Percentiles rank a stretch among this genome's conserved stretches.
phyloP scores from a whole-genome alignment of 805 yeast species.

The Candida piceae region DNA sequence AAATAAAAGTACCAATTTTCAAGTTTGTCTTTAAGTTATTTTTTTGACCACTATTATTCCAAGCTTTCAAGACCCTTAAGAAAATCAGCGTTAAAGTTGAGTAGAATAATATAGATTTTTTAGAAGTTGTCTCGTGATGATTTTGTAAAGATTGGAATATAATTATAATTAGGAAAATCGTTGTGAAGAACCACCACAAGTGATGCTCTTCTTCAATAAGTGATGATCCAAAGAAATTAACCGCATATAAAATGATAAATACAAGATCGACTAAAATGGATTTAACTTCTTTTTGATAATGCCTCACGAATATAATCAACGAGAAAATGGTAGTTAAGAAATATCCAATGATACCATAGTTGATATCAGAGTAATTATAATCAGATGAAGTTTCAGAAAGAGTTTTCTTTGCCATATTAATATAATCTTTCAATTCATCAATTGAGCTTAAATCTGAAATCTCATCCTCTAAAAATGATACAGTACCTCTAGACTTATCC shows the following conservation, averaged over 20 bases:
- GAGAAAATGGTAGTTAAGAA: constrained; percentile 28
- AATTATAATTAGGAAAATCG: constrained; percentile 27
- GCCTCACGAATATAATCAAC: constrained; percentile 18
- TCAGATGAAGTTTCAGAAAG: constrained; percentile 64
- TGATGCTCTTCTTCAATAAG: constrained; percentile 95
- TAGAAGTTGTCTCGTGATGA: constrained; percentile 8
- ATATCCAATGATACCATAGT: constrained; percentile 34
- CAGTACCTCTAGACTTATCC: constrained; percentile 33
- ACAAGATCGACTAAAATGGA: constrained; percentile 22
- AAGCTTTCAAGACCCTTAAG: constrained; percentile 63
- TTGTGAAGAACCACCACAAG: constrained; percentile 81
- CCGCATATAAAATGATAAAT: constrained; percentile 36
- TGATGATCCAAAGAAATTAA: constrained; percentile 77
- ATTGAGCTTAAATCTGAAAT: constrained; percentile 9
- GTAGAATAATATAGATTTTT: constrained; percentile 9
- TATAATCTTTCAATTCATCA: constrained; percentile 24
- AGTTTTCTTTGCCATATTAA: constrained; percentile 42
- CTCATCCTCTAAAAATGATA: constrained; percentile 8
- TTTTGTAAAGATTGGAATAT: constrained; percentile 6
- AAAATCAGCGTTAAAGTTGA: constrained; percentile 25
- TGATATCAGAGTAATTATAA: constrained; percentile 55
- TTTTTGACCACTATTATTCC: constrained; percentile 92
- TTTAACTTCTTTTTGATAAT: constrained; percentile 10
- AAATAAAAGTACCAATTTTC: constrained; percentile 44
- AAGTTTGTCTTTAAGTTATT: constrained; percentile 43